These are phyloP conservation scores for Fomitiporia mediterranea DNA, from an alignment of 1,284 basidiomycete species.

Conservation along the genomic window DNA sequence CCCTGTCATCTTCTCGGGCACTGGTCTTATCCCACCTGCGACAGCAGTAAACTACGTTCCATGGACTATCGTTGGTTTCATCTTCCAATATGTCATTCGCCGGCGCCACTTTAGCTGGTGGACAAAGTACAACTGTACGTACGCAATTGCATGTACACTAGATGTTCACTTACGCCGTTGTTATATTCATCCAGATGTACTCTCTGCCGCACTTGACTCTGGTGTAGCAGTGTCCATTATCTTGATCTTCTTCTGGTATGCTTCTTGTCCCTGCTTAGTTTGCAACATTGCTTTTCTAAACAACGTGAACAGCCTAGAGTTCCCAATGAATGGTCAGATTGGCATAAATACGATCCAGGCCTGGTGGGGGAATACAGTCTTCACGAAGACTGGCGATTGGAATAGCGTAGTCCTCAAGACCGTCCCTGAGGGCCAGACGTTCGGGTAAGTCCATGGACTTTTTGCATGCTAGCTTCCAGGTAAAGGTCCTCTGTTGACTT, in stretches of 20 bases:
- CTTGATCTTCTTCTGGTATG: constrained; percentile 45
- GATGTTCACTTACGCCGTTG: not conserved
- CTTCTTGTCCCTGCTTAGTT: too few species aligned
- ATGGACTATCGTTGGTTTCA: constrained; percentile 49
- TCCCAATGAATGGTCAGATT: constrained; percentile 43
- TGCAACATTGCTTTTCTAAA: too few species aligned
- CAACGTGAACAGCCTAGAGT: constrained; percentile 39
- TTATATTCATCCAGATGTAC: constrained; percentile 37
- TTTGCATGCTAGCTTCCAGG: too few species aligned
- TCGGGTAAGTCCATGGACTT: constrained; percentile 20
- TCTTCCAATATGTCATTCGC: constrained; percentile 59
- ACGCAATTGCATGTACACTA: not conserved
- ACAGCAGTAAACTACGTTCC: constrained; percentile 36
- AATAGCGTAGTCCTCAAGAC: constrained; percentile 23
- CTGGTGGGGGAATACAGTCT: constrained; percentile 56
- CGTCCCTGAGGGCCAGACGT: constrained; percentile 14
- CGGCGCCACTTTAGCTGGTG: constrained; percentile 38
- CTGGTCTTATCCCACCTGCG: constrained; percentile 41
- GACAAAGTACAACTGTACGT: constrained; percentile 47
- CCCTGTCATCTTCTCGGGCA: constrained; percentile 37
- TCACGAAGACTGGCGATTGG: constrained; percentile 23
- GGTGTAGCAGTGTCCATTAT: constrained; percentile 47
- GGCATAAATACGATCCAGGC: constrained; percentile 36
- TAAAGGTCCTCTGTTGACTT: too few species aligned
- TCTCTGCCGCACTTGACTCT: constrained; percentile 57